Evolutionary conservation across 768 basidiomycete genomes (phyloP), one percentile per base, ranked within the genome.

Genomic region (Amanita rubescens): DNA sequence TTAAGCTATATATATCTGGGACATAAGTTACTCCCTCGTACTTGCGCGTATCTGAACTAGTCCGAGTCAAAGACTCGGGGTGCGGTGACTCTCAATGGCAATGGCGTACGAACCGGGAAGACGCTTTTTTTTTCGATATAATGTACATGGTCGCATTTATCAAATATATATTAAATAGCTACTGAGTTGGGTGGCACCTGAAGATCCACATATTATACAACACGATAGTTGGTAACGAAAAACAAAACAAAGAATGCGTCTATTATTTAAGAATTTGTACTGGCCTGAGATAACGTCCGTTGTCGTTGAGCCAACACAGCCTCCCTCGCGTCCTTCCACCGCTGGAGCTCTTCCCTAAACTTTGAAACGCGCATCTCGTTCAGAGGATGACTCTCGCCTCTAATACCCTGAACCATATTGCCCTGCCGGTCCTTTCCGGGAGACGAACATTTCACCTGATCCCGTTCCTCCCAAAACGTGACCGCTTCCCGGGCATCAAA

Each of bases 401-500:
- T 75, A 22, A 84, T 78, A 35, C 71, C 68, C 59, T 72, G 67
- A 30, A 69, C 69, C 37, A 77, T 62, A 39, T 57, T 65, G 9
- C 51, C 55, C 15, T 61, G 64, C 24, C 52, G 57, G 25, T 49
- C 62, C 17, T 50, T 57, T 19, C 70, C 71, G 25, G 70, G 42
- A 17, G 52, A 58, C 15, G 63, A 61, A 66, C 81, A 82, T 55
- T 85, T 80, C 8, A 71, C 67, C 30, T 67, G 62, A 38, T 67
- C 59, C 20, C 83, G 75, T 38, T 71, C 67, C 63, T 91, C 83
- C 90, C 94, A 97, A 65, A 96, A 95, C 12, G 70, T 72, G 41
- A 94, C 76, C 6, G 95, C 90, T 43, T 75, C 72, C 33, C 85
- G 80, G 2, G 94, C 89, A 69, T 96, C 91, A 63, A 88, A 97